Conservation (phyloP, 306 rosid genomes). For the Spatholobus suberectus region DNA sequence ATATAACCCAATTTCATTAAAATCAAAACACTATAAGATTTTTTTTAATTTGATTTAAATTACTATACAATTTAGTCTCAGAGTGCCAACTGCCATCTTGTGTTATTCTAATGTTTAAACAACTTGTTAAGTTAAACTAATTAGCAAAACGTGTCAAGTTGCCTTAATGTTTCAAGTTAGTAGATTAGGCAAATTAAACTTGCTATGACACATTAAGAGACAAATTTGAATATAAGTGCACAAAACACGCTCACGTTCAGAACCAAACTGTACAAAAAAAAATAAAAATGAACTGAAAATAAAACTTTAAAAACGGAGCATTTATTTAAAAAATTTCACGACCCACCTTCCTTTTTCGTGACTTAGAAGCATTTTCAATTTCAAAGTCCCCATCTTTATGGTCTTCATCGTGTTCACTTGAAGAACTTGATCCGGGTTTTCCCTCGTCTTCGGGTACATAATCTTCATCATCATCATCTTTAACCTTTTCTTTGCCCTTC, state of each 20-base stretch:
- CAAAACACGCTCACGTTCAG: neutral
- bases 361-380: conserved; percentile 40
- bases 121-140: neutral
- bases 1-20: neutral
- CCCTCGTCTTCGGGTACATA: conserved; percentile 59
- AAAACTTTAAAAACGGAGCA: neutral
- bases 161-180: neutral
- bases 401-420: conserved; percentile 44
- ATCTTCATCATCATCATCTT: conserved; percentile 55
- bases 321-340: neutral
- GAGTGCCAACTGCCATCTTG: neutral
- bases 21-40: neutral
- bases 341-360: conserved; percentile 63
- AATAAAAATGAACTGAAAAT: no score
- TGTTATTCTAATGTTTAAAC: neutral
- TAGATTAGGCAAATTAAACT: neutral
- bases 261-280: no score
- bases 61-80: no score
- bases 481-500: conserved; percentile 55
- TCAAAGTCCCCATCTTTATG: conserved; percentile 49
- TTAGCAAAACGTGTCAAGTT: neutral
- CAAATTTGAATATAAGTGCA: neutral
- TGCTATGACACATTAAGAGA: neutral
- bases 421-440: conserved; percentile 45
- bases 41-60: neutral